Conservation (phyloP, 225 moss, liverwort and hornwort species). For the Antitrichia curtipendula region DNA sequence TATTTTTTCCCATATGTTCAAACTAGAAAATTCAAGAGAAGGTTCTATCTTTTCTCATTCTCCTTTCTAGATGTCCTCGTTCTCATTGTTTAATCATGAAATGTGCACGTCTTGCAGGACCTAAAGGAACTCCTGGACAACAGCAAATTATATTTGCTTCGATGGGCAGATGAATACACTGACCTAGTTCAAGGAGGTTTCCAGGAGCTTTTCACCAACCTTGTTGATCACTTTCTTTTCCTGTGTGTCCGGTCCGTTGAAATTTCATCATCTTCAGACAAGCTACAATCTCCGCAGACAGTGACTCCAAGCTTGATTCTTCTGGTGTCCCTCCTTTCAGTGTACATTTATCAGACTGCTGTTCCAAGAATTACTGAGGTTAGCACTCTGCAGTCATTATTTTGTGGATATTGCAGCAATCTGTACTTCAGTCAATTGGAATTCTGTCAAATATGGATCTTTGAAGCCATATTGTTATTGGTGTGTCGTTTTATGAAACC, state of each 20-base stretch:
- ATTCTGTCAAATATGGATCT: background rate
- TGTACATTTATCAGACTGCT: slow-evolving; percentile 91
- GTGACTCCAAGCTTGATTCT: slow-evolving; percentile 74
- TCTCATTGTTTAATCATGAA: background rate
- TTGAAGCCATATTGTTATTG: background rate
- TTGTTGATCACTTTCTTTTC: slow-evolving; percentile 76
- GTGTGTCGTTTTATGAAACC: background rate
- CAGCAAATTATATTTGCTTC: slow-evolving; percentile 54
- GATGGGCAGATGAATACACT: slow-evolving; percentile 84
- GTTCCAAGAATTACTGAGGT: slow-evolving; percentile 98
- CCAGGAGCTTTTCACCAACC: slow-evolving; percentile 83
- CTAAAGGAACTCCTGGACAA: slow-evolving; percentile 77
- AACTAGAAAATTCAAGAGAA: background rate
- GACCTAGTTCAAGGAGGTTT: slow-evolving; percentile 92
- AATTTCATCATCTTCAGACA: slow-evolving; percentile 24
- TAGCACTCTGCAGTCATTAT: background rate
- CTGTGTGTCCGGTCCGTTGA: slow-evolving; percentile 59
- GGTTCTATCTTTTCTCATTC: background rate
- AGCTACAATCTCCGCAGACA: slow-evolving; percentile 20
- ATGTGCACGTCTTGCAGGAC: slow-evolving; percentile 43
- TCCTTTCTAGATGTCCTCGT: background rate
- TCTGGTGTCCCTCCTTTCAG: slow-evolving; percentile 82
- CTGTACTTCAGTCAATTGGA: background rate
- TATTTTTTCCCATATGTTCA: background rate
- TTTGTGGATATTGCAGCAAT: background rate